Base-by-base conservation (phyloP, 257 asterid genomes). In the Ocimum tenuiflorum region DNA sequence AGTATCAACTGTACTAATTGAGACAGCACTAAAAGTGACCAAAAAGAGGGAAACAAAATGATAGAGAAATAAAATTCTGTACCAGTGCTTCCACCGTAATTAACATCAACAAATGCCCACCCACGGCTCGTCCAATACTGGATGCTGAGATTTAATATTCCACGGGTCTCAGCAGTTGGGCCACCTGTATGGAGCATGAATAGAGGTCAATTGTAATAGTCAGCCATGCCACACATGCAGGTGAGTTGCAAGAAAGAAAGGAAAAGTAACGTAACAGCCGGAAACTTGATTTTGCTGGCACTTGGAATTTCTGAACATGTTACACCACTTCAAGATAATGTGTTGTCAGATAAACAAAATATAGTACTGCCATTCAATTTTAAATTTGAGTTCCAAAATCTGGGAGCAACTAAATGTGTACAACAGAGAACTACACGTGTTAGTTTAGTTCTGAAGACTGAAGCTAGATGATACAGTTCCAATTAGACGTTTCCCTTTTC, bases 101-200 rank as follows among this genome's bases (percentile, higher is more conserved):
- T 92, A 67, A 92, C 99, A 82, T 92, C 99, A 67, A 88, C 97
- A 65, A 83, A 80, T 58, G 97, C 99, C 99, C 97, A 92, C 71
- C 99, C 99, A 38, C 96, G 95, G 79, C 99, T 89, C 57, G 99
- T 92, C 99, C 97, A 92, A 75, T 81, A 92, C 63, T 92, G 99
- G 81, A 92, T 77, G 52, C 76, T 76, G 48, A 89, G 88, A 75
- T 88, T 84, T 65, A 92, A 84, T 74, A 78, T 76, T 49, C 95
- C 95, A 70, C 94, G 94, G 71, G 96, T 73, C 83, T 92, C 99
- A 31, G 85, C 90, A 62, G 99, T 92, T 64, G 99, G 99, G 38
- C 99, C 99, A 57, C 97, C 99, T 92, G 76, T 58, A 73, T 4
- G 35, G 22, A 33, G 71, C 71, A 49, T 27, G 14, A 50, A 47